Conservation (phyloP, 2,329 filamentous ascomycete genomes). For the Phaeosphaeriaceae sp. region DNA sequence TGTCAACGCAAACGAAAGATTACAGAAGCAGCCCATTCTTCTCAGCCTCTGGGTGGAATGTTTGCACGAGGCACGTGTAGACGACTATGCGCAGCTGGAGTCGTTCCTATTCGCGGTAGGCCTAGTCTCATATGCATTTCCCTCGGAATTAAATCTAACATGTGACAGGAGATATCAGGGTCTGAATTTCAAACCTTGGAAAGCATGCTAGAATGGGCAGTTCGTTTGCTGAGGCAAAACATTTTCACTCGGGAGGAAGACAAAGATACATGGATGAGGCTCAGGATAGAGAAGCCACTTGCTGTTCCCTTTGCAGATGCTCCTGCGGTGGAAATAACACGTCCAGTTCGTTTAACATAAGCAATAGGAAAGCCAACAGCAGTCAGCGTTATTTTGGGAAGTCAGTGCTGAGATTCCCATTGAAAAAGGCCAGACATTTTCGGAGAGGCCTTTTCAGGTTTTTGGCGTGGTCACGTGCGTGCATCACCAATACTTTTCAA, state of each 20-base stretch:
- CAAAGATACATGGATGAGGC: constrained; percentile 60
- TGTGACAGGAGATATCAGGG: constrained; percentile 47
- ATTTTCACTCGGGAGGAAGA: constrained; percentile 39
- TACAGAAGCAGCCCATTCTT: constrained; percentile 68
- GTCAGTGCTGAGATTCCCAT: background rate
- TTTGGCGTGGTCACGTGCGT: no score
- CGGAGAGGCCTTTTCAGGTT: background rate
- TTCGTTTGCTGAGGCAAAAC: constrained; percentile 52
- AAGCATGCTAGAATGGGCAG: constrained; percentile 46
- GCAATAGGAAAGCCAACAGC: no score
- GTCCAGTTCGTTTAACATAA: constrained; percentile 20
- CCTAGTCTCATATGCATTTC: constrained; percentile 4
- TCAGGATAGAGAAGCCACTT: constrained; percentile 73
- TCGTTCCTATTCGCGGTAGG: constrained; percentile 66
- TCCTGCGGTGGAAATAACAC: constrained; percentile 67
- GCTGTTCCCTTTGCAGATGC: constrained; percentile 76
- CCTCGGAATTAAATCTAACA: constrained; percentile 18
- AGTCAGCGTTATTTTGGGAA: no score
- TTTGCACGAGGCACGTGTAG: constrained; percentile 49
- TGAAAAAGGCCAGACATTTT: background rate
- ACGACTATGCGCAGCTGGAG: constrained; percentile 65
- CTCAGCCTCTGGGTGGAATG: constrained; percentile 68
- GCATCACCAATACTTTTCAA: background rate
- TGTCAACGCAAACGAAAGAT: constrained; percentile 73
- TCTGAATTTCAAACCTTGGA: constrained; percentile 58